phyloP scores from a whole-genome alignment of 257 asterid genomes.

The Solanum ossicruentum region DNA sequence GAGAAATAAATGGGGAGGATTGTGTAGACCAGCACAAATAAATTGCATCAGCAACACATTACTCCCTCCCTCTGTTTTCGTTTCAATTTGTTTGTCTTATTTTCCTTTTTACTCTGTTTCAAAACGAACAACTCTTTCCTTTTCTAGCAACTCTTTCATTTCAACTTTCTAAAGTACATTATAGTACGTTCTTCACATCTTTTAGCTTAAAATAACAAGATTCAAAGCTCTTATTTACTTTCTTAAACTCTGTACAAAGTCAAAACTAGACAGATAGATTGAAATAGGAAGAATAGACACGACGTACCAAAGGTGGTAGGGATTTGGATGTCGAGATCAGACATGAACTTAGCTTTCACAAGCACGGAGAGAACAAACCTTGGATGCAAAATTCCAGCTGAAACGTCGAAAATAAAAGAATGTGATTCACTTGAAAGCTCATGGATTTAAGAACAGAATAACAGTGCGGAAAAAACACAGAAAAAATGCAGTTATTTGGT shows the following conservation, averaged over 20 bases:
- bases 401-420: not conserved
- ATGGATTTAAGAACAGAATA: not conserved
- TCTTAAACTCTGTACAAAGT: not conserved
- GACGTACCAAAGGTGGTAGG: conserved; percentile 2
- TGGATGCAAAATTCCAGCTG: not conserved
- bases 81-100: not conserved
- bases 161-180: not conserved
- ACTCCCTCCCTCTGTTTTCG: not conserved
- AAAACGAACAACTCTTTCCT: not conserved
- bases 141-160: not conserved
- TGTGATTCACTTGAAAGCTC: not conserved
- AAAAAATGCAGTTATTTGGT: not conserved
- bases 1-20: not conserved
- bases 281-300: not conserved
- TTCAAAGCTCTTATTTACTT: not conserved
- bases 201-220: too few relatives aligned
- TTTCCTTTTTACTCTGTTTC: not conserved
- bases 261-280: too few relatives aligned
- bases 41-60: not conserved
- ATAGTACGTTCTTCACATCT: too few relatives aligned
- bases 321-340: not conserved
- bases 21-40: not conserved
- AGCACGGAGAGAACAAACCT: not conserved
- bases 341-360: conserved; percentile 2
- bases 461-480: not conserved